Base-by-base conservation (phyloP, 2,329 filamentous ascomycete genomes). In the Aspergillus arachidicola region DNA sequence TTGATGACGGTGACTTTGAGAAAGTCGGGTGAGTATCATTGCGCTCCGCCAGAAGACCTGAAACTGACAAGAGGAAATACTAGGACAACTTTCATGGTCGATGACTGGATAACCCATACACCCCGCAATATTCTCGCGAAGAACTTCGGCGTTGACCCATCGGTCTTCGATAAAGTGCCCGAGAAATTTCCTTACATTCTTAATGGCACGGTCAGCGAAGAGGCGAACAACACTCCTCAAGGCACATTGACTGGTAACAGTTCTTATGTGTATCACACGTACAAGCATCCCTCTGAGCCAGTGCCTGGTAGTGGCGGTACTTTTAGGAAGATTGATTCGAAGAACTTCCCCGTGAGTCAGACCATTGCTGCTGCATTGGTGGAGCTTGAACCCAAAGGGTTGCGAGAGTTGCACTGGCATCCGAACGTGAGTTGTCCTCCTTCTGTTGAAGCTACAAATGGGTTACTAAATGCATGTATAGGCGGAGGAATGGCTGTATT, bases 401-500 rank as follows among this genome's bases (percentile, higher is more conserved):
- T 91, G 46, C 79, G 89, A 32, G 89, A 91, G 76, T 78, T 91
- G 34, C 88, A 91, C 70, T 91, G 89, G 89, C 88, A 90, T 72
- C 88, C 88, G 1, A 90, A 88, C 70, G 86, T 87, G 73, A 76
- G 83, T 71, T 43, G 11, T 21, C 1, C 12, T 36, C 3, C 2
- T n/a, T 28, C 1, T n/a, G 2, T 10, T 9, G 12, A 19, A 45
- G 28, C n/a, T 55, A 10, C n/a, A 4, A 9, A 6, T 4, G 1
- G 26, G 1, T 28, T 19, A 1, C 23, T 12, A 36, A n/a, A 12
- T 7, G 2, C 2, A 11, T 45, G 9, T 16, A 16, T 12, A 88
- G 85, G 86, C 86, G 16, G 87, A 90, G 68, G 89, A 91, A 73
- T 91, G 89, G 89, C 76, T 91, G 2, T 91, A 90, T 76, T 91